Evolutionary conservation across 1,284 basidiomycete genomes (phyloP).

Genomic region (Pseudozyma sp.): DNA sequence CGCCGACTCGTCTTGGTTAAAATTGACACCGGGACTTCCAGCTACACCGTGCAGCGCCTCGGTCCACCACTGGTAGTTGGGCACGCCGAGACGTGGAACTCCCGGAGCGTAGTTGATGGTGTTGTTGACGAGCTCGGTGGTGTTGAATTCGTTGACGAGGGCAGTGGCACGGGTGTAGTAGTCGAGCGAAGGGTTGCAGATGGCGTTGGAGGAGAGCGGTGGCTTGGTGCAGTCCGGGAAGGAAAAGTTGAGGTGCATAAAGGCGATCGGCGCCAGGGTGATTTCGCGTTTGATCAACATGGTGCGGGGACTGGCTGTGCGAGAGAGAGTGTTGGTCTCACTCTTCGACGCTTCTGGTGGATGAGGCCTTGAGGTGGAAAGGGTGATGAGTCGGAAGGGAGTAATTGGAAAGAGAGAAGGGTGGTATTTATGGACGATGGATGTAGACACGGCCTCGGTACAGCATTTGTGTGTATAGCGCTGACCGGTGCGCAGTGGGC

Average conservation of each 20-base stretch:
- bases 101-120: constrained; percentile 31
- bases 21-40: constrained; percentile 22
- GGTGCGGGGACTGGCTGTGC: not conserved
- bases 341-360: no score
- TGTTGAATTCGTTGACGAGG: constrained; percentile 22
- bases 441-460: no score
- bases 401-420: no score
- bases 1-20: constrained; percentile 1
- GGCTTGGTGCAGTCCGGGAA: constrained; percentile 20
- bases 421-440: no score
- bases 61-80: constrained; percentile 37
- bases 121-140: constrained; percentile 30
- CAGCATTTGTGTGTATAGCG: no score
- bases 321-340: not conserved
- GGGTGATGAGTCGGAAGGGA: no score
- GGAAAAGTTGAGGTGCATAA: constrained; percentile 24
- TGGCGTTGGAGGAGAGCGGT: constrained; percentile 14
- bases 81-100: constrained; percentile 21
- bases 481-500: no score
- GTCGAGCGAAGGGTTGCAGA: constrained; percentile 23
- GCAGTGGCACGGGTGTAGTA: constrained; percentile 25
- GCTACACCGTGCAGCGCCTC: constrained; percentile 31
- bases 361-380: no score
- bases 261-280: constrained; percentile 26
- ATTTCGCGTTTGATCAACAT: constrained; percentile 24